These are phyloP conservation scores for Setaria viridis DNA, from an alignment of 202 grass and related monocot species.

Conservation along the genomic window DNA sequence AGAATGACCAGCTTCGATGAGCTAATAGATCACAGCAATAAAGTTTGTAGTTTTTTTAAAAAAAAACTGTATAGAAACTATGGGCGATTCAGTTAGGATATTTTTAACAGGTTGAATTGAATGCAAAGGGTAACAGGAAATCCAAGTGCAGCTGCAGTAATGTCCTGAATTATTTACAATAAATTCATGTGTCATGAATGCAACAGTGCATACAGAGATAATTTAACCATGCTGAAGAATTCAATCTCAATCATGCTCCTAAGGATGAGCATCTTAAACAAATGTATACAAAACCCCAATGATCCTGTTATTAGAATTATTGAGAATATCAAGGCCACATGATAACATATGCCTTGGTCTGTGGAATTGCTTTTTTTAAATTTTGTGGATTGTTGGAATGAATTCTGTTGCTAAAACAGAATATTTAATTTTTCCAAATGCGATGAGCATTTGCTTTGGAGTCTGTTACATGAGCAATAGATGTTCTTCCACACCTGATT, in stretches of 20 bases:
- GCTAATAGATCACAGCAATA: neutral
- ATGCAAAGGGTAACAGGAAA: constrained; percentile 22
- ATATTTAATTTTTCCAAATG: neutral
- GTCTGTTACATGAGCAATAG: neutral
- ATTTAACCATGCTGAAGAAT: neutral
- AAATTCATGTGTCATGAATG: constrained; percentile 2
- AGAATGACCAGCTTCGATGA: constrained; percentile 25
- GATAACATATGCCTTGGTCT: constrained; percentile 3
- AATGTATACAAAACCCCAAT: neutral
- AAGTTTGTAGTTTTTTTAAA: neutral
- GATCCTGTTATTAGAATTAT: constrained; percentile 10
- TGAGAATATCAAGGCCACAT: constrained; percentile 4
- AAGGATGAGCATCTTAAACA: constrained; percentile 10
- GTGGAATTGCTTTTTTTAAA: neutral
- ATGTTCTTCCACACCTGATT: neutral
- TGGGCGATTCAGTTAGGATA: constrained; percentile 14
- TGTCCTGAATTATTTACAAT: neutral
- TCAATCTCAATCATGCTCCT: neutral
- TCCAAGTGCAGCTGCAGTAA: constrained; percentile 8
- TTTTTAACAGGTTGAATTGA: neutral
- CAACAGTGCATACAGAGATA: constrained; percentile 9
- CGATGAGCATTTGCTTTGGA: neutral
- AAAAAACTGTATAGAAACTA: constrained; percentile 18
- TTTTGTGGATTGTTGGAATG: neutral
- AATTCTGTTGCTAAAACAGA: neutral